These are phyloP conservation scores for Pyrenopolyporus hunteri DNA, from an alignment of 495 filamentous ascomycete genomes.

Conservation along the genomic window DNA sequence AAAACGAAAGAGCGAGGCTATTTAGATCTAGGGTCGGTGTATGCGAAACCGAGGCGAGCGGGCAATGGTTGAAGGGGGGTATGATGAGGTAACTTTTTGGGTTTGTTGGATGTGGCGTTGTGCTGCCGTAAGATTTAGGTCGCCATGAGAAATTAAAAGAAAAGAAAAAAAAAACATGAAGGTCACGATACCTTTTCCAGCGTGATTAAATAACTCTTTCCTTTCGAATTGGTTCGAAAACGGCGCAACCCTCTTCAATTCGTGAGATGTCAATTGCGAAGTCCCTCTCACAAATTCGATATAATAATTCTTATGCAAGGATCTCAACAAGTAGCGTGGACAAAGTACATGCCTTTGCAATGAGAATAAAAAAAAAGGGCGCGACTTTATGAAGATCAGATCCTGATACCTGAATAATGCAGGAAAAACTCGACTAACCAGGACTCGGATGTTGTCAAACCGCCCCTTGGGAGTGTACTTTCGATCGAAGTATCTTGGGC, in stretches of 20 bases:
- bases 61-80: not conserved
- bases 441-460: conserved; percentile 24
- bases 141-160: conserved; percentile 1
- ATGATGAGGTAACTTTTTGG: not conserved
- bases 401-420: conserved; percentile 30
- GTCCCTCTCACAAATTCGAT: not conserved
- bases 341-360: conserved; percentile 1
- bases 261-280: not conserved
- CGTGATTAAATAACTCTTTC: not conserved
- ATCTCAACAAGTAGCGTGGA: conserved; percentile 11
- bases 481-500: conserved; percentile 23
- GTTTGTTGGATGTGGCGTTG: conserved; percentile 13
- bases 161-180: not conserved
- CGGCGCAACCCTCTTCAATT: not conserved
- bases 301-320: conserved; percentile 14
- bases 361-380: conserved; percentile 21
- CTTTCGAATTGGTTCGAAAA: not conserved
- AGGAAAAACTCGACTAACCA: conserved; percentile 24
- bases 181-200: conserved; percentile 26
- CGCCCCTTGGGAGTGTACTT: conserved; percentile 18
- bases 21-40: conserved; percentile 3
- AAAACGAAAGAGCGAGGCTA: not conserved
- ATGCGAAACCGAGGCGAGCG: conserved; percentile 2
- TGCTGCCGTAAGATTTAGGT: conserved; percentile 11
- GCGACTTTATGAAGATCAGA: conserved; percentile 25